phyloP scores from a whole-genome alignment of 768 basidiomycete species.

The Nevesoporus exiguus region DNA sequence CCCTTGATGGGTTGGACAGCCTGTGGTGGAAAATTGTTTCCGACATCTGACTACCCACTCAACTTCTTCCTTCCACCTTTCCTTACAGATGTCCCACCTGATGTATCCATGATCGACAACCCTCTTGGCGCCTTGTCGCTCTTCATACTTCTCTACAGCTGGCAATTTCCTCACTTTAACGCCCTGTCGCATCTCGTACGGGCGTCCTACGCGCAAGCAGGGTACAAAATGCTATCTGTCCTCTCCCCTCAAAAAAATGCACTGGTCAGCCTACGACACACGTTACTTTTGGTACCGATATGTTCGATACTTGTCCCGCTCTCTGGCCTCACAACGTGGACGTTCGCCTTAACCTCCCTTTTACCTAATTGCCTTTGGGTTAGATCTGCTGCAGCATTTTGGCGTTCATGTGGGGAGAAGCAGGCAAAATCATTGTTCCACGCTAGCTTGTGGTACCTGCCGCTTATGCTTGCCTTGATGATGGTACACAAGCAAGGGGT shows the following conservation, averaged over 20 bases:
- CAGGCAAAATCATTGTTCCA: conserved; percentile 77
- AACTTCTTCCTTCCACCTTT: conserved; percentile 61
- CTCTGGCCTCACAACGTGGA: conserved; percentile 92
- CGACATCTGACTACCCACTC: conserved; percentile 56
- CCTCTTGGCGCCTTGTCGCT: conserved; percentile 78
- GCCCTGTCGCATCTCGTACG: conserved; percentile 84
- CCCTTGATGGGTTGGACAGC: conserved; percentile 99
- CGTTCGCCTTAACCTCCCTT: conserved; percentile 74
- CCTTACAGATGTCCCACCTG: conserved; percentile 40
- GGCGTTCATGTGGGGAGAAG: conserved; percentile 67
- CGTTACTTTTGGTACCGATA: conserved; percentile 70
- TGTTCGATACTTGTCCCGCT: conserved; percentile 79
- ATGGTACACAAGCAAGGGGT: conserved; percentile 91
- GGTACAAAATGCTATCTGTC: conserved; percentile 90
- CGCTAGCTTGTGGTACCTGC: conserved; percentile 86
- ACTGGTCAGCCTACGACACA: conserved; percentile 80
- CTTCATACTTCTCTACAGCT: conserved; percentile 84
- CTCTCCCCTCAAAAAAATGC: conserved; percentile 76
- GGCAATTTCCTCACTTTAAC: conserved; percentile 99
- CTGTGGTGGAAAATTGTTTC: conserved; percentile 75
- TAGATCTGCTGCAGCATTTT: conserved; percentile 71
- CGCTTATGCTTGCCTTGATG: conserved; percentile 85
- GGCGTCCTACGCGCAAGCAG: conserved; percentile 86
- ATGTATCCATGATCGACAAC: conserved; percentile 63
- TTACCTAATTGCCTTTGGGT: conserved; percentile 72